These are phyloP conservation scores for Chrysoporthe cubensis DNA, from an alignment of 2,329 filamentous ascomycete species.

Conservation along the genomic window DNA sequence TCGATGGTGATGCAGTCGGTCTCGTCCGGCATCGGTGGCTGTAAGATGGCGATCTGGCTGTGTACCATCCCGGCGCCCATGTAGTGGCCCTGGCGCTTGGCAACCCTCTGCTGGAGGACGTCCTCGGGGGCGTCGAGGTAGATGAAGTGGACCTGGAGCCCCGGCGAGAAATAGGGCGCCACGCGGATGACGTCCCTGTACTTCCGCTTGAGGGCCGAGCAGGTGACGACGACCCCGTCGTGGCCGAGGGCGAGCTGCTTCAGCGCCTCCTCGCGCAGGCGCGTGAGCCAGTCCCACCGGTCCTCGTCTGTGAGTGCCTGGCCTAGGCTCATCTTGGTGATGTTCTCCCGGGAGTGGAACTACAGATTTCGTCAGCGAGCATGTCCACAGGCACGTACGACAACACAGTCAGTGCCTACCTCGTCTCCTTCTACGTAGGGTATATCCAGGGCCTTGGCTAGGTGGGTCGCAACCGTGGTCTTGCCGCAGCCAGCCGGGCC, in stretches of 20 bases:
- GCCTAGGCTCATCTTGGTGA: conserved; percentile 87
- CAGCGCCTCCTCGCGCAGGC: conserved; percentile 71
- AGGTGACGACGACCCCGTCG: conserved; percentile 87
- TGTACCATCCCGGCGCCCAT: conserved; percentile 97
- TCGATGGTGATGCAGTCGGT: conserved; percentile 74
- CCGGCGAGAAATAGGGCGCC: conserved; percentile 73
- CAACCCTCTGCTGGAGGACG: conserved; percentile 75
- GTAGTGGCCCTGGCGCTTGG: conserved; percentile 79
- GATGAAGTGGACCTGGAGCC: conserved; percentile 86
- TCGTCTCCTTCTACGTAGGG: conserved; percentile 80
- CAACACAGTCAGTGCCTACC: conserved; percentile 52
- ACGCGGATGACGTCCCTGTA: conserved; percentile 92
- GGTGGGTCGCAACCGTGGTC: conserved; percentile 70
- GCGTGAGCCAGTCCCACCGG: conserved; percentile 95
- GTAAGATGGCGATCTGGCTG: conserved; percentile 87
- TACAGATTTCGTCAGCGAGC: conserved; percentile 38
- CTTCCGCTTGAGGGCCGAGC: conserved; percentile 94
- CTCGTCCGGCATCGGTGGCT: conserved; percentile 74
- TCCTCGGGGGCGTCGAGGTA: conserved; percentile 82
- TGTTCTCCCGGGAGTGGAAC: conserved; percentile 79
- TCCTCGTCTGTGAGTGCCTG: conserved; percentile 88
- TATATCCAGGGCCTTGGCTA: conserved; percentile 64
- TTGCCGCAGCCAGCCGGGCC: conserved; percentile 81
- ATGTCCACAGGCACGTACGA: background rate
- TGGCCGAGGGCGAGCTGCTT: conserved; percentile 59